phyloP scores from a whole-genome alignment of 1,284 basidiomycete species.

The Pyrrhoderma lamaoense region DNA sequence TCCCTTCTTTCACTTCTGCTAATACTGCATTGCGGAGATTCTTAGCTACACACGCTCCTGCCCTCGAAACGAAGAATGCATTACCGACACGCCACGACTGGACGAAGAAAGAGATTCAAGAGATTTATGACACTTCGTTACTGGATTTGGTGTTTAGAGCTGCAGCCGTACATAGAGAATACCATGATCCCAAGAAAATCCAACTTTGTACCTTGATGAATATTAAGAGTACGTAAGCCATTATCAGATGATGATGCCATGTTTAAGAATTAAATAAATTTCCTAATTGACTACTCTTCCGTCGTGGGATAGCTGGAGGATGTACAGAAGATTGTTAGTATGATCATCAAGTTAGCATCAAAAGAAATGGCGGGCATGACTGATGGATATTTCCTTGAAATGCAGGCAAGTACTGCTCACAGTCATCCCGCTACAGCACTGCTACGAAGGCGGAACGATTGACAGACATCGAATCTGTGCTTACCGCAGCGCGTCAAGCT shows the following conservation, averaged over 20 bases:
- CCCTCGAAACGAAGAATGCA: constrained; percentile 23
- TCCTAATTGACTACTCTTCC: too few species aligned
- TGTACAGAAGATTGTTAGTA: constrained; percentile 90
- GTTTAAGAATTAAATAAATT: constrained; percentile 1
- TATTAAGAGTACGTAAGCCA: constrained; percentile 82
- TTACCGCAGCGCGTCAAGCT: constrained; percentile 85
- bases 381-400: constrained; percentile 5
- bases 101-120: constrained; percentile 65
- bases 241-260: constrained; percentile 7
- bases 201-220: constrained; percentile 99
- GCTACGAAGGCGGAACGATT: constrained; percentile 84
- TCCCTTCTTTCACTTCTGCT: not conserved
- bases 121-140: constrained; percentile 73
- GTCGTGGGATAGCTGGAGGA: constrained; percentile 89
- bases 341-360: not conserved
- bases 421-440: constrained; percentile 89
- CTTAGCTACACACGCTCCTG: constrained; percentile 54
- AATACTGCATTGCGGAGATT: constrained; percentile 29
- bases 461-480: constrained; percentile 87
- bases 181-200: constrained; percentile 85
- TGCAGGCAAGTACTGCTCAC: constrained; percentile 92
- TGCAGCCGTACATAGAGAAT: constrained; percentile 74
- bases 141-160: constrained; percentile 84
- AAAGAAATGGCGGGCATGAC: too few species aligned
- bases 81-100: constrained; percentile 44